These are phyloP conservation scores for Lipomyces lipofer DNA, from an alignment of 805 yeast species.

Conservation along the genomic window DNA sequence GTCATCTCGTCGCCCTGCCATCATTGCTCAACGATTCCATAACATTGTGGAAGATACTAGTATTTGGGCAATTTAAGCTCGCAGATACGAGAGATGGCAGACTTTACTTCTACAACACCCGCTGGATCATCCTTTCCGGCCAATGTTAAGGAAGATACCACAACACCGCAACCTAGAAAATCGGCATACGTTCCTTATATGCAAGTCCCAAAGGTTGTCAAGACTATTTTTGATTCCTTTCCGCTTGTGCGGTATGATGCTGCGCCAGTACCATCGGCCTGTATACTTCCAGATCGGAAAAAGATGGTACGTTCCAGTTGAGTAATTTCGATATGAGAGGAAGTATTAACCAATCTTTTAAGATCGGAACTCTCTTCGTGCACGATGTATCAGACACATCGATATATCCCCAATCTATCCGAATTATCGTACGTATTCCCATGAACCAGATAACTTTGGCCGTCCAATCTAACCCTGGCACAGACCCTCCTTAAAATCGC, in stretches of 20 bases:
- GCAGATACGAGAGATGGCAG: too few species aligned
- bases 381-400: constrained; percentile 7
- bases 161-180: too few species aligned
- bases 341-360: not conserved
- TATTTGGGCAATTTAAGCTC: too few species aligned
- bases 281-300: not conserved
- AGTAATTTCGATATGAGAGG: not conserved
- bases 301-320: not conserved
- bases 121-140: too few species aligned
- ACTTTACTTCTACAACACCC: too few species aligned
- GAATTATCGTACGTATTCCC: constrained; percentile 11
- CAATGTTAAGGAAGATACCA: too few species aligned
- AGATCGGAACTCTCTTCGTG: constrained; percentile 16
- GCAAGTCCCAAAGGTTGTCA: constrained; percentile 20
- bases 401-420: constrained; percentile 18
- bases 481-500: constrained; percentile 15
- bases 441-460: too few species aligned
- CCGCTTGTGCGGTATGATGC: constrained; percentile 15
- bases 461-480: too few species aligned
- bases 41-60: too few species aligned
- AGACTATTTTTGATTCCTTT: constrained; percentile 20
- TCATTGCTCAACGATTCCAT: too few species aligned
- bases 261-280: constrained; percentile 2
- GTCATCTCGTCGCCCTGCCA: too few species aligned
- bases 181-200: constrained; percentile 3